Conservation (phyloP, 257 asterid genomes). For the Plantago elongata region DNA sequence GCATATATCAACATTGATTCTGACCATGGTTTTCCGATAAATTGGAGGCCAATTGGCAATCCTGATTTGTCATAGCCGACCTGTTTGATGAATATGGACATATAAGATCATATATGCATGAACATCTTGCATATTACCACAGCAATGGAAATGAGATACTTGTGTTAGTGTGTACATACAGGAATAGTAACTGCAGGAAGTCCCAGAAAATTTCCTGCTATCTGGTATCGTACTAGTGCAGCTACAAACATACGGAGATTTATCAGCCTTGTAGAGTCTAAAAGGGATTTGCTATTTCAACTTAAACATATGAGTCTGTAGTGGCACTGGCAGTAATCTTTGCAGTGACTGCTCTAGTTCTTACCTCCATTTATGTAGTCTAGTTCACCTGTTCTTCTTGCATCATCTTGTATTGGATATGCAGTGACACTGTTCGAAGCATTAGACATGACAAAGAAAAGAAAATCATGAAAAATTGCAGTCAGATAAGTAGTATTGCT, state of each 20-base stretch:
- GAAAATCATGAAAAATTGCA: not conserved
- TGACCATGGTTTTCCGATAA: conserved; percentile 92
- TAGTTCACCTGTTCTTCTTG: conserved; percentile 68
- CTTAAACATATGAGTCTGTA: not conserved
- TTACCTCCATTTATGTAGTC: conserved; percentile 97
- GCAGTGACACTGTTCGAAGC: conserved; percentile 63
- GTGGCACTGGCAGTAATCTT: not conserved
- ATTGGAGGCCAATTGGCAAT: conserved; percentile 86
- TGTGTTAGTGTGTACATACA: conserved; percentile 48
- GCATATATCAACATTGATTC: conserved; percentile 67
- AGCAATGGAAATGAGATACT: not conserved
- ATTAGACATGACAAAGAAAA: not conserved
- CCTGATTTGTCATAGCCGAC: conserved; percentile 72
- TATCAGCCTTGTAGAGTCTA: not conserved
- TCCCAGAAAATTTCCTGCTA: conserved; percentile 90
- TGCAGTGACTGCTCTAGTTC: not conserved
- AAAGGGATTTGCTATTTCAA: not conserved
- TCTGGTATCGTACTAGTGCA: conserved; percentile 77
- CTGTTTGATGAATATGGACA: conserved; percentile 24
- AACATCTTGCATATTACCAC: not conserved
- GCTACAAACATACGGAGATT: conserved; percentile 38
- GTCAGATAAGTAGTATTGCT: not conserved
- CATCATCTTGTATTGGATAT: conserved; percentile 54
- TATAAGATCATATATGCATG: not conserved
- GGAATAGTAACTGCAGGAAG: conserved; percentile 87